Conservation (phyloP, 2,329 filamentous ascomycete genomes). For the Geosmithia morbida region DNA sequence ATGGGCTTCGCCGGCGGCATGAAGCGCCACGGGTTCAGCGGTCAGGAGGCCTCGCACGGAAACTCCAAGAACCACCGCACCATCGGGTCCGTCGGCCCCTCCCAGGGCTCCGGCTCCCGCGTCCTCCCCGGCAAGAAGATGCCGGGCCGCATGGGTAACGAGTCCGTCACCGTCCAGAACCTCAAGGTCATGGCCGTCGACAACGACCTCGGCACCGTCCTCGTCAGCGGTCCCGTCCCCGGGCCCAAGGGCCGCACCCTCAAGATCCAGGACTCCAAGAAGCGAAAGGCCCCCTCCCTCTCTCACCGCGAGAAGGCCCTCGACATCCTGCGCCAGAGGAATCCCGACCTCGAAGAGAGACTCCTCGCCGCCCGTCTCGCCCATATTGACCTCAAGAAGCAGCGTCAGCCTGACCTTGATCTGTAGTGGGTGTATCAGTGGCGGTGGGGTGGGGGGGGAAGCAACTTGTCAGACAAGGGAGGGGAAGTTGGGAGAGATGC, state of each 20-base stretch:
- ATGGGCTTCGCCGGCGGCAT: conserved; percentile 96
- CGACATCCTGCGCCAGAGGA: conserved; percentile 27
- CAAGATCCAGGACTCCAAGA: conserved; percentile 77
- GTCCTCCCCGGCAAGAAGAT: conserved; percentile 96
- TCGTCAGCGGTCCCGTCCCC: conserved; percentile 74
- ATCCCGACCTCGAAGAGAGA: conserved; percentile 27
- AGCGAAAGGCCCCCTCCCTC: conserved; percentile 50
- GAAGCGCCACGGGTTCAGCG: conserved; percentile 85
- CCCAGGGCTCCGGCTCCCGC: conserved; percentile 83
- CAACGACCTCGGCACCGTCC: conserved; percentile 70
- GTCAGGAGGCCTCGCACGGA: conserved; percentile 87
- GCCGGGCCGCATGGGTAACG: conserved; percentile 88
- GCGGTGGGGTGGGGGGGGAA: too few relatives aligned
- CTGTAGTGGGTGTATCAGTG: neutral
- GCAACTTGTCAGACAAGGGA: too few relatives aligned
- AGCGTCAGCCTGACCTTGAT: conserved; percentile 8
- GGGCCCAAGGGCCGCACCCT: conserved; percentile 81
- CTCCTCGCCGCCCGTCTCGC: conserved; percentile 32
- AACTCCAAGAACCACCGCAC: conserved; percentile 88
- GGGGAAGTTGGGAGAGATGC: neutral
- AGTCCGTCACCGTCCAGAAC: conserved; percentile 83
- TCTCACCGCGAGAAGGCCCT: conserved; percentile 32
- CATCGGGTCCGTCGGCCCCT: conserved; percentile 78
- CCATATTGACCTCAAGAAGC: conserved; percentile 39
- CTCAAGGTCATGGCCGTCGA: conserved; percentile 81